Evolutionary conservation across 345 rosid species (phyloP).

Genomic region (Eucalyptus paniculata): DNA sequence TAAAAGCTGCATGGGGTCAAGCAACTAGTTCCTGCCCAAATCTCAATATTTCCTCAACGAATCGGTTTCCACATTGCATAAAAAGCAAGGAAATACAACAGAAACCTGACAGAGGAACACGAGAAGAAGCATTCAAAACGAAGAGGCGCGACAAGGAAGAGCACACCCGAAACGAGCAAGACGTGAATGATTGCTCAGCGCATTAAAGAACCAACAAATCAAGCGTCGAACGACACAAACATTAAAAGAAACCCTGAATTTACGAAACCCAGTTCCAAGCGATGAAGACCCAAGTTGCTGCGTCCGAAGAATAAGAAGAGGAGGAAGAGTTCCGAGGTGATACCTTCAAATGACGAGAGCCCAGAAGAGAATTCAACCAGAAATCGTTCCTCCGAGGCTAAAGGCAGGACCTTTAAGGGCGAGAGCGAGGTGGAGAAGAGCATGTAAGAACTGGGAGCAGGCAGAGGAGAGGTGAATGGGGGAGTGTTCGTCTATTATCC

Average conservation of each 20-base stretch:
- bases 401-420: not conserved
- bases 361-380: not conserved
- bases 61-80: not conserved
- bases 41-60: not conserved
- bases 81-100: not conserved
- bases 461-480: not conserved
- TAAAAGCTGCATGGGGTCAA: not conserved
- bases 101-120: not conserved
- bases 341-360: not conserved
- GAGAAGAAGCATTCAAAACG: not conserved
- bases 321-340: not conserved
- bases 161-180: not conserved
- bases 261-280: not conserved
- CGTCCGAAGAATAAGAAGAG: not conserved
- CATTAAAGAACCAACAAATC: not conserved
- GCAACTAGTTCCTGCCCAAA: not conserved
- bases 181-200: not conserved
- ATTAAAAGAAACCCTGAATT: not conserved
- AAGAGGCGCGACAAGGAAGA: not conserved
- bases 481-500: not conserved
- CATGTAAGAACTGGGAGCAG: not conserved
- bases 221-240: not conserved
- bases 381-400: not conserved
- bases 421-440: not conserved
- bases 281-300: not conserved